Evolutionary conservation across 306 rosid genomes (phyloP), one percentile per base, ranked within the genome.

Genomic region (Rosa rugosa): DNA sequence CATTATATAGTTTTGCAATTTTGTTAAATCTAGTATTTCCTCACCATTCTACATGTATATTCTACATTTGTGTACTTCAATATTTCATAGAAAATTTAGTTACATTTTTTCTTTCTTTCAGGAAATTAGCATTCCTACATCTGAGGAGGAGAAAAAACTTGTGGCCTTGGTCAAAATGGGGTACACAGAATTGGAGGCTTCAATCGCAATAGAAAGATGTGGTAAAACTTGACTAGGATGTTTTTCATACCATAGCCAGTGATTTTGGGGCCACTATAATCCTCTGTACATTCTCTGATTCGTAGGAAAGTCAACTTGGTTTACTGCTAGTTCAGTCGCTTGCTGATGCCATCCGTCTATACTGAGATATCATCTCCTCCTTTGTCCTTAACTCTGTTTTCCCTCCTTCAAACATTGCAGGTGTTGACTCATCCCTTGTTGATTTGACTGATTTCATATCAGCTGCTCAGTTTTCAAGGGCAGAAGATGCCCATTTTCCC

Each of bases 381-480:
- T 8, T 42, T 66, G 57, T 64, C 57, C 53, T 73, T 71, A 82
- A 69, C 79, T 78, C 79, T 49, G 73, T 80, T 54, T 74, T 45
- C 34, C 73, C 56, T n/a, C 75, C 62, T 80, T 77, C 40, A 81
- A 80, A 83, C 78, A 66, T 71, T 73, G 73, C 88, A 95, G 99
- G 99, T 57, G 69, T 12, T 6, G 72, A 84, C 42, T 66, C 98
- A 36, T 82, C 96, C 11, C 83, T 96, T 69, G 93, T 36, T 2
- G 98, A 90, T 16, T 72, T 96, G 85, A 85, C 86, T 20, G 99
- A 96, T 79, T 93, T 93, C 76, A 90, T 96, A 42, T 72, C 76
- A 60, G 98, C 91, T 84, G 99, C 99, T 72, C 97, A 93, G 79
- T 69, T 82, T 82, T 87, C 90, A 17, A 90, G 83, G 85, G 90